These are phyloP conservation scores for Yarrowia bubula DNA, from an alignment of 805 yeast genomes.

Conservation along the genomic window DNA sequence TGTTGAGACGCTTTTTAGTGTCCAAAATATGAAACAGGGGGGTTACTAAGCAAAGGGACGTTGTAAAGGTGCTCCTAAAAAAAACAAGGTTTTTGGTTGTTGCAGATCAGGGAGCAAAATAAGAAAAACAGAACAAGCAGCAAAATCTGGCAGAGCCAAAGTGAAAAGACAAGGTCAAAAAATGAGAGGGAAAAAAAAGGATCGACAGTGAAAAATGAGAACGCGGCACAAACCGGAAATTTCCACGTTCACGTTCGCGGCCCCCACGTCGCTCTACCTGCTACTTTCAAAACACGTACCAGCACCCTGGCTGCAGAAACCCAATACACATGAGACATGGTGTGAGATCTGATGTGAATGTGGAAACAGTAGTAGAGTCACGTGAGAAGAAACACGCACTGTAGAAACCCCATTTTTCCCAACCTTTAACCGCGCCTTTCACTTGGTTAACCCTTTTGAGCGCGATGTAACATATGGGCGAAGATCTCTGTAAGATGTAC, in stretches of 20 bases:
- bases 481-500: neutral
- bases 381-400: no score
- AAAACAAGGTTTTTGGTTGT: neutral
- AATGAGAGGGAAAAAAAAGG: no score
- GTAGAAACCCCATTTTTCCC: no score
- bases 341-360: no score
- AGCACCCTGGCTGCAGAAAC: neutral
- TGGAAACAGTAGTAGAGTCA: no score
- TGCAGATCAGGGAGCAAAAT: neutral
- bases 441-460: neutral
- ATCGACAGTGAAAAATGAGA: no score
- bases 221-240: no score
- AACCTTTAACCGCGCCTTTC: no score
- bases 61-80: no score
- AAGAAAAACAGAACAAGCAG: neutral
- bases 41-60: neutral
- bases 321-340: neutral
- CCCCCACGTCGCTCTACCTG: neutral
- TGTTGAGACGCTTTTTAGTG: no score
- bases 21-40: neutral
- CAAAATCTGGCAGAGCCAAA: neutral
- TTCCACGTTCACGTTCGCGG: neutral
- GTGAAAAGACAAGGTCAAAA: no score
- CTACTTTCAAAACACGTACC: neutral
- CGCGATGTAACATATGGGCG: neutral